A percentile compares a stretch with the other conserved stretches of the same genome.
These are phyloP conservation scores for Botrytis elliptica DNA, from an alignment of 2,329 filamentous ascomycete genomes.

Conservation along the genomic window DNA sequence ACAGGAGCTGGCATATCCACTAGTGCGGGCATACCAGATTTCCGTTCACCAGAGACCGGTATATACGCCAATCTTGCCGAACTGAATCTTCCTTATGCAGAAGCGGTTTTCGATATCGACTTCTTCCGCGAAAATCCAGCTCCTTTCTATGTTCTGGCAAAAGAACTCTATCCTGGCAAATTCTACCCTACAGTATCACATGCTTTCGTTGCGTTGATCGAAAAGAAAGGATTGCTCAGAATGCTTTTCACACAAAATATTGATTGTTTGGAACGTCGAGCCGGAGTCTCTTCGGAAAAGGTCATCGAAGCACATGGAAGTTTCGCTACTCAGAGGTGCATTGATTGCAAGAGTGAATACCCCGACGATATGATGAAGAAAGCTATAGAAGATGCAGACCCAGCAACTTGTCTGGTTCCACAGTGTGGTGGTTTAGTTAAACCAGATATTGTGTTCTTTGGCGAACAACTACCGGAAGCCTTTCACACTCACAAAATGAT, in stretches of 20 bases:
- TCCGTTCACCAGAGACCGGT: slow-evolving; percentile 87
- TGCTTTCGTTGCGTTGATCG: slow-evolving; percentile 79
- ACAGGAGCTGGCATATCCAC: slow-evolving; percentile 89
- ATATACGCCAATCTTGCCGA: slow-evolving; percentile 89
- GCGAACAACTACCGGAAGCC: slow-evolving; percentile 63
- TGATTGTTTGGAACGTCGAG: slow-evolving; percentile 85
- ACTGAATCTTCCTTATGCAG: slow-evolving; percentile 81
- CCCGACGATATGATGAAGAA: slow-evolving; percentile 72
- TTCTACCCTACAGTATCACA: slow-evolving; percentile 89
- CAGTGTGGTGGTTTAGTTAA: slow-evolving; percentile 73
- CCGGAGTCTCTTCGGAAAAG: slow-evolving; percentile 75
- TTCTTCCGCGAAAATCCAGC: slow-evolving; percentile 83
- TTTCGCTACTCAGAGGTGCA: slow-evolving; percentile 87
- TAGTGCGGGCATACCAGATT: slow-evolving; percentile 79
- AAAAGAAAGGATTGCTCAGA: slow-evolving; percentile 72
- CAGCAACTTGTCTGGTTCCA: slow-evolving; percentile 64
- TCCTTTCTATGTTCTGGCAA: slow-evolving; percentile 89
- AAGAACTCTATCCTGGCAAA: slow-evolving; percentile 87
- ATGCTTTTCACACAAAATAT: slow-evolving; percentile 98
- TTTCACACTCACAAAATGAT: slow-evolving; percentile 62
- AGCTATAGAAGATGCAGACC: slow-evolving; percentile 63
- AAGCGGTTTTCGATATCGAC: slow-evolving; percentile 89
- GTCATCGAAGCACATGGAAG: slow-evolving; percentile 95
- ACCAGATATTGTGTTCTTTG: slow-evolving; percentile 82
- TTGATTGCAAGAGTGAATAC: slow-evolving; percentile 76